A percentile compares a stretch with the other conserved stretches of the same genome.
Evolutionary conservation across 441 rosid species (phyloP).

Genomic region (Erodium moschatum): DNA sequence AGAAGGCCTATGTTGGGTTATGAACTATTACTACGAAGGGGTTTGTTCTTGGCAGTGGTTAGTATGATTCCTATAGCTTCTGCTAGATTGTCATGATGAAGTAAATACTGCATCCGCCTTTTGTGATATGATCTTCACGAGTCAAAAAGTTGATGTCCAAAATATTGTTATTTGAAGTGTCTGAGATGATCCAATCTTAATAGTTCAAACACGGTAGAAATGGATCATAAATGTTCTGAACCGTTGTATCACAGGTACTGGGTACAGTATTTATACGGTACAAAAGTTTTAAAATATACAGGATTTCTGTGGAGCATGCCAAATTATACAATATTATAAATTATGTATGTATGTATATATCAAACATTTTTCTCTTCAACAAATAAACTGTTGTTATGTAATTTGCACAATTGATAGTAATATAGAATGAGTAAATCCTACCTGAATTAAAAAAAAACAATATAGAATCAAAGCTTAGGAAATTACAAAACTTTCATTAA

Average conservation of each 20-base stretch:
- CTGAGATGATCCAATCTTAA: slow-evolving; percentile 16
- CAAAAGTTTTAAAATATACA: too few species aligned
- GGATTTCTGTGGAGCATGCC: too few species aligned
- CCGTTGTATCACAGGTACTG: neutral
- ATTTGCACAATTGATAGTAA: too few species aligned
- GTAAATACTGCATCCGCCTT: neutral
- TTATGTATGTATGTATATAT: too few species aligned
- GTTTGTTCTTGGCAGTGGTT: slow-evolving; percentile 35
- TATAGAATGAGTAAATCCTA: too few species aligned
- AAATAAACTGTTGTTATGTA: too few species aligned
- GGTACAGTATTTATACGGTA: neutral
- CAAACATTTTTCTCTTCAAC: too few species aligned
- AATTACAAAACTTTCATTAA: too few species aligned
- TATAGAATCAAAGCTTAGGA: too few species aligned
- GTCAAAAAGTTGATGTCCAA: neutral
- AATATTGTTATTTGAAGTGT: neutral
- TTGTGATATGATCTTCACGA: neutral
- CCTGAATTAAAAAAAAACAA: too few species aligned
- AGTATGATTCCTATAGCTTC: slow-evolving; percentile 1
- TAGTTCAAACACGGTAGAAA: neutral
- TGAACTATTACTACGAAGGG: slow-evolving; percentile 30
- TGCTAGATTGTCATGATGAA: neutral
- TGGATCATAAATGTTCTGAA: neutral
- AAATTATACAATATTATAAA: too few species aligned
- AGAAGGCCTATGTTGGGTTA: slow-evolving; percentile 35